These are phyloP conservation scores for Ilyonectria destructans DNA, from an alignment of 2,329 filamentous ascomycete species.

Conservation along the genomic window DNA sequence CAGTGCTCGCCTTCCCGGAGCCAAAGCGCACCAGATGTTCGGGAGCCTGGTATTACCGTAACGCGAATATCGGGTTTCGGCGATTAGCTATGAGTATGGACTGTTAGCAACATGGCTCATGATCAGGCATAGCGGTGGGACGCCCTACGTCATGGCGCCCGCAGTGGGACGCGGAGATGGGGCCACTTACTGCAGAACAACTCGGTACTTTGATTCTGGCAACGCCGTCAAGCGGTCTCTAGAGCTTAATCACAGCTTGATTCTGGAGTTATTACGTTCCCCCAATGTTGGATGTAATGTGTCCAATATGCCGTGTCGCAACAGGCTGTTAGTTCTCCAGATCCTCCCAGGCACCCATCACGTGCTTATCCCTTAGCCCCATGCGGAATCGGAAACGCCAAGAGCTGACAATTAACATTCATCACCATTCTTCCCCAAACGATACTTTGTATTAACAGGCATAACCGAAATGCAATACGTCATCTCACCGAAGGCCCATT, in stretches of 20 bases:
- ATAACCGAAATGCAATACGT: no score
- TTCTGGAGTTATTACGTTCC: conserved; percentile 2
- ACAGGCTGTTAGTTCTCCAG: conserved; percentile 1
- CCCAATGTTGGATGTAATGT: background rate
- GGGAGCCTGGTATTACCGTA: background rate
- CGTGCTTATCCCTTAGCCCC: conserved; percentile 15
- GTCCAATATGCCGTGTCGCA: background rate
- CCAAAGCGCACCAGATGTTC: background rate
- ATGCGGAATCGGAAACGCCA: conserved; percentile 5
- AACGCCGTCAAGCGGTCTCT: background rate
- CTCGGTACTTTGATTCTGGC: background rate
- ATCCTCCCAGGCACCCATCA: conserved; percentile 29
- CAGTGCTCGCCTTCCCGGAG: background rate
- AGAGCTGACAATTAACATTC: background rate
- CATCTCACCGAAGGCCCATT: no score
- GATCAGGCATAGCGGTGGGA: conserved; percentile 9
- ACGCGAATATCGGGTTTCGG: background rate
- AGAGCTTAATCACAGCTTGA: background rate
- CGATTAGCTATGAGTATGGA: conserved; percentile 15
- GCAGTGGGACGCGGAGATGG: conserved; percentile 16
- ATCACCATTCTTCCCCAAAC: background rate
- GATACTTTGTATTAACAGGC: background rate
- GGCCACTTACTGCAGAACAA: conserved; percentile 12
- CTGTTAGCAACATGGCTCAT: conserved; percentile 25
- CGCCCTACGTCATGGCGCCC: conserved; percentile 28